Conservation (phyloP, 495 filamentous ascomycete species). For the Umbilicaria muhlenbergii region DNA sequence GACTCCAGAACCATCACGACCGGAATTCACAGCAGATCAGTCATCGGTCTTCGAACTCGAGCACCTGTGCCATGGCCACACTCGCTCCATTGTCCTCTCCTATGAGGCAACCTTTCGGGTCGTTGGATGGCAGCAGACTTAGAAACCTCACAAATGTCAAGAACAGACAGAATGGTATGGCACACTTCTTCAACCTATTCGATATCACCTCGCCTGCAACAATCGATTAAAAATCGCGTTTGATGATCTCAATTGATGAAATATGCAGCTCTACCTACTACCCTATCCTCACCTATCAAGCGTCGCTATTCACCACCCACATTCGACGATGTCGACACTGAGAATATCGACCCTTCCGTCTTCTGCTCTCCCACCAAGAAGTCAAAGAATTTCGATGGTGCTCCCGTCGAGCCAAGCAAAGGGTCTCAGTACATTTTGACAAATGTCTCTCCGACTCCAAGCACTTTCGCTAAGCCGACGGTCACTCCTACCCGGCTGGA, state of each 20-base stretch:
- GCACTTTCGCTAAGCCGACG: conserved; percentile 7
- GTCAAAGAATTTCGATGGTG: conserved; percentile 33
- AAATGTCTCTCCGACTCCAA: conserved; percentile 10
- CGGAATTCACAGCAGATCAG: background rate
- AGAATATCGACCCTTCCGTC: conserved; percentile 66
- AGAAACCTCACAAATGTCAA: conserved; percentile 40
- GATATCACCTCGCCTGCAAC: too few relatives aligned
- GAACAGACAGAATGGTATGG: conserved; percentile 49
- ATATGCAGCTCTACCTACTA: conserved; percentile 14
- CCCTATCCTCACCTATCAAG: conserved; percentile 19
- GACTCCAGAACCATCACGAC: too few relatives aligned
- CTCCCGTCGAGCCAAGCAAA: conserved; percentile 28
- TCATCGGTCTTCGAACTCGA: background rate
- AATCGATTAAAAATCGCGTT: background rate
- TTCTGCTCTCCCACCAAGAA: conserved; percentile 54
- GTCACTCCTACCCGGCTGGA: conserved; percentile 14
- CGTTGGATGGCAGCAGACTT: conserved; percentile 33
- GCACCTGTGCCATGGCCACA: conserved; percentile 10
- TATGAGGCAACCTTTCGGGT: conserved; percentile 40
- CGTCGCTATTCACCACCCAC: conserved; percentile 20
- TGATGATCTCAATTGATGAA: conserved; percentile 11
- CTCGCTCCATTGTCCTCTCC: conserved; percentile 11
- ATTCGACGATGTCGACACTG: conserved; percentile 43
- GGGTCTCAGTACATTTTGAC: conserved; percentile 17
- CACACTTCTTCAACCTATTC: background rate